These are phyloP conservation scores for Calocybe indica DNA, from an alignment of 768 basidiomycete species.

Conservation along the genomic window DNA sequence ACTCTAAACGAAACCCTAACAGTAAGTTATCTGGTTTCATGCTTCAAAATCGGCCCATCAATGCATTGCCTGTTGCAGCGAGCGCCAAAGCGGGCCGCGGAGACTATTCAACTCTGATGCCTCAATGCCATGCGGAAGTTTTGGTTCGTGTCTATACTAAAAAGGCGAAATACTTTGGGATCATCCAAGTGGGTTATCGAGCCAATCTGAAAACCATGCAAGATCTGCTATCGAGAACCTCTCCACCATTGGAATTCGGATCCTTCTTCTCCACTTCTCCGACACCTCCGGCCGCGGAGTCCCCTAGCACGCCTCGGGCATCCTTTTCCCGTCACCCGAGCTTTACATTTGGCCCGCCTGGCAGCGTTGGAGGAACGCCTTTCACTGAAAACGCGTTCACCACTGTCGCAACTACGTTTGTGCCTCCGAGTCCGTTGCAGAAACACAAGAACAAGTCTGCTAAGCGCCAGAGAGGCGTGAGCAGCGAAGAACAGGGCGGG, in stretches of 20 bases:
- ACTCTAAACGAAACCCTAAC: conserved; percentile 57
- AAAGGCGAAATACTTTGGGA: conserved; percentile 46
- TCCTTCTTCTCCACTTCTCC: conserved; percentile 8
- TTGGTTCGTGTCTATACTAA: conserved; percentile 66
- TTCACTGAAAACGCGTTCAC: conserved; percentile 42
- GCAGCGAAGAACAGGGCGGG: too few relatives aligned
- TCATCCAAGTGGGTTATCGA: conserved; percentile 68
- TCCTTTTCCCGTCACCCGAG: conserved; percentile 17
- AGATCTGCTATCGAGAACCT: conserved; percentile 4
- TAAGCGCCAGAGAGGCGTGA: too few relatives aligned
- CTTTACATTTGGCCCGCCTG: conserved; percentile 16
- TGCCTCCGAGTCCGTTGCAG: conserved; percentile 24
- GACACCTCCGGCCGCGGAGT: conserved; percentile 30
- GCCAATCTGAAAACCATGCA: conserved; percentile 25
- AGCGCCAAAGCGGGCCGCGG: conserved; percentile 40
- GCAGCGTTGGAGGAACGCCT: conserved; percentile 12
- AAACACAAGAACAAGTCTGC: not conserved
- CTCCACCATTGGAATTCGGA: not conserved
- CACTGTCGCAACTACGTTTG: conserved; percentile 33
- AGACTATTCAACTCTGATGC: conserved; percentile 63
- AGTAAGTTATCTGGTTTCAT: conserved; percentile 29
- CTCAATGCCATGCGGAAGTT: conserved; percentile 62
- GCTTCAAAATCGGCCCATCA: not conserved
- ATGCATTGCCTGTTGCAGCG: conserved; percentile 22
- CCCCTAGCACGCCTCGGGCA: conserved; percentile 29